These are phyloP conservation scores for Vaccinium corymbosum DNA, from an alignment of 148 eudicot genomes.

Conservation along the genomic window DNA sequence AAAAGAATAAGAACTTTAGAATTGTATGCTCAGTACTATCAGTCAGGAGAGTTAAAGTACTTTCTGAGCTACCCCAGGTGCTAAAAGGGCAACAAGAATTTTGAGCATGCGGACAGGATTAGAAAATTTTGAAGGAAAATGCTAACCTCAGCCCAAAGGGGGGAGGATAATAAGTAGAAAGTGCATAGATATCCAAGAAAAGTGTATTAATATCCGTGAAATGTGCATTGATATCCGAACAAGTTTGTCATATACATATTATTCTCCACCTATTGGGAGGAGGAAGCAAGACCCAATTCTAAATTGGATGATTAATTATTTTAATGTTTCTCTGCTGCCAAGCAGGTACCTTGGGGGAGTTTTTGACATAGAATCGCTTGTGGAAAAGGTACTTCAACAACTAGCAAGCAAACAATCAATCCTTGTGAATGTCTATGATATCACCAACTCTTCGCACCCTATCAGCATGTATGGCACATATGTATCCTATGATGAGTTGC, in stretches of 20 bases:
- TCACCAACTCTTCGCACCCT: slow-evolving; percentile 57
- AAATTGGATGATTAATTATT: neutral
- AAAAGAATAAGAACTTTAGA: neutral
- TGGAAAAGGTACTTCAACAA: slow-evolving; percentile 94
- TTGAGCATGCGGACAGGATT: neutral
- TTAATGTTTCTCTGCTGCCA: slow-evolving; percentile 13
- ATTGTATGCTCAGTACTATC: neutral
- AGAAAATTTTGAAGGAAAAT: neutral
- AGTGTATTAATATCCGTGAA: too few relatives aligned
- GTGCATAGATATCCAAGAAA: too few relatives aligned
- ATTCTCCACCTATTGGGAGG: too few relatives aligned
- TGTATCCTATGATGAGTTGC: slow-evolving; percentile 42
- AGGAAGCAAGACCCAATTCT: too few relatives aligned
- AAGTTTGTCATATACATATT: too few relatives aligned
- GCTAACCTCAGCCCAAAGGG: too few relatives aligned
- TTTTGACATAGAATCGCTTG: slow-evolving; percentile 89
- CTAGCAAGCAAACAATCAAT: slow-evolving; percentile 92
- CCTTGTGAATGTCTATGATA: slow-evolving; percentile 86
- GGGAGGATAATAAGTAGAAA: too few relatives aligned
- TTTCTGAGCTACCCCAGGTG: slow-evolving; percentile 1
- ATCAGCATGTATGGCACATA: slow-evolving; percentile 93
- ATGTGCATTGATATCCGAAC: too few relatives aligned
- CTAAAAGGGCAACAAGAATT: neutral
- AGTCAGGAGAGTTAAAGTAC: neutral
- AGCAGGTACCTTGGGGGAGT: slow-evolving; percentile 94